A percentile compares a stretch with the other conserved stretches of the same genome.
Evolutionary conservation across 202 grass and related monocot species (phyloP).

Genomic region (Eragrostis tef): DNA sequence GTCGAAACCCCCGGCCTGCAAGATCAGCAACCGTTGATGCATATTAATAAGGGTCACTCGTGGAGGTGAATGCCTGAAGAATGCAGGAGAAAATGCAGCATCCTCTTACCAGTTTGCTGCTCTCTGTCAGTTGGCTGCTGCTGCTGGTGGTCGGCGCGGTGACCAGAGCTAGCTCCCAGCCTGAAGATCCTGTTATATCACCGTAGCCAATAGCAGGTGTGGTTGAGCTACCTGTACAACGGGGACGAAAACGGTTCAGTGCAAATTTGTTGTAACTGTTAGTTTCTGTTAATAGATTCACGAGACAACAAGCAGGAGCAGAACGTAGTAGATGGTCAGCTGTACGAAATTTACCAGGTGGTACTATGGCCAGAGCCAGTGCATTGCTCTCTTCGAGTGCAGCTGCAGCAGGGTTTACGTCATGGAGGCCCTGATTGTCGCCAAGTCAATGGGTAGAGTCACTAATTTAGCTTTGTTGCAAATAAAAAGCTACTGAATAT

Average conservation of each 20-base stretch:
- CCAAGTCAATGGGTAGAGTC: slow-evolving; percentile 15
- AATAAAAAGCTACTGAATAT: not conserved
- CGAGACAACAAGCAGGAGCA: not conserved
- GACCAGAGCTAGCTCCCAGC: slow-evolving; percentile 86
- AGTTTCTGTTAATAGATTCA: not conserved
- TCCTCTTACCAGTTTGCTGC: slow-evolving; percentile 63
- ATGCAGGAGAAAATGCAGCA: not conserved
- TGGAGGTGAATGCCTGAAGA: not conserved
- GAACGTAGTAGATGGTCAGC: not conserved
- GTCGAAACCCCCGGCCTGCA: slow-evolving; percentile 74
- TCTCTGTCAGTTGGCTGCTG: slow-evolving; percentile 47
- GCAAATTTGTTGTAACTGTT: not conserved
- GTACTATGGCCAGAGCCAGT: slow-evolving; percentile 73
- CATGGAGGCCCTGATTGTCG: slow-evolving; percentile 55
- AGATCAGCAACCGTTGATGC: not conserved
- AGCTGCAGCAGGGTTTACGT: slow-evolving; percentile 60
- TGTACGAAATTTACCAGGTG: slow-evolving; percentile 47
- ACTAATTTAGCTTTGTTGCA: not conserved
- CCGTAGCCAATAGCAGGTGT: slow-evolving; percentile 35
- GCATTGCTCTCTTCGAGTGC: slow-evolving; percentile 77
- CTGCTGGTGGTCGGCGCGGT: slow-evolving; percentile 44
- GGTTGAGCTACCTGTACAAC: slow-evolving; percentile 42
- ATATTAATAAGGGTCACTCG: not conserved
- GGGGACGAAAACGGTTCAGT: not conserved
- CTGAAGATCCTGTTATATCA: slow-evolving; percentile 51